These are phyloP conservation scores for Nissolia schottii DNA, from an alignment of 306 rosid genomes.

Conservation along the genomic window DNA sequence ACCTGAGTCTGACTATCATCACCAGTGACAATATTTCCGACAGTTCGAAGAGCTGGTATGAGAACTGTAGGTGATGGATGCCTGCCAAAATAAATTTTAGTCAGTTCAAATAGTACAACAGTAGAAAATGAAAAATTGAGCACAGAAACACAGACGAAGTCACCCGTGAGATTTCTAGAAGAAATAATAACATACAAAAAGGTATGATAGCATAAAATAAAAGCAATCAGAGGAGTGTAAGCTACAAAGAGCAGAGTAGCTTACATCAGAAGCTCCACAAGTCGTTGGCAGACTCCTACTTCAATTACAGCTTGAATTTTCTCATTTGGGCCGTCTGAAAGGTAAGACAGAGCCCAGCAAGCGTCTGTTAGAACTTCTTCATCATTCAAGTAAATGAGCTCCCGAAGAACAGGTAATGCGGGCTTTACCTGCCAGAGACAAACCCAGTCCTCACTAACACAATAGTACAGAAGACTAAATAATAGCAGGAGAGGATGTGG, in stretches of 20 bases:
- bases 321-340: conserved; percentile 59
- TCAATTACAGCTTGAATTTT: conserved; percentile 64
- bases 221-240: neutral
- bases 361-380: conserved; percentile 61
- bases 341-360: conserved; percentile 66
- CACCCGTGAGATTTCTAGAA: neutral
- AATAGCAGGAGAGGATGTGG: neutral
- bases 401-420: conserved; percentile 51
- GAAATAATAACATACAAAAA: neutral
- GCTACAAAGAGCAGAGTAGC: conserved; percentile 2
- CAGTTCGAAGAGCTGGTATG: conserved; percentile 59
- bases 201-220: neutral
- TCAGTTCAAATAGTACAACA: neutral
- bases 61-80: conserved; percentile 59
- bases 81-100: conserved; percentile 30
- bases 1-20: conserved; percentile 73
- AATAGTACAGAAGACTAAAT: neutral
- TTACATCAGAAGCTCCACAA: conserved; percentile 58
- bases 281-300: conserved; percentile 50
- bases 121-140: neutral
- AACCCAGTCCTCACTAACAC: neutral
- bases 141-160: neutral
- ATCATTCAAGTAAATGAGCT: conserved; percentile 47
- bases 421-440: conserved; percentile 53
- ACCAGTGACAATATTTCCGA: conserved; percentile 61